Evolutionary conservation across 2,329 filamentous ascomycete species (phyloP), one percentile per base, ranked within the genome.

Genomic region (Colletotrichum tamarilloi): DNA sequence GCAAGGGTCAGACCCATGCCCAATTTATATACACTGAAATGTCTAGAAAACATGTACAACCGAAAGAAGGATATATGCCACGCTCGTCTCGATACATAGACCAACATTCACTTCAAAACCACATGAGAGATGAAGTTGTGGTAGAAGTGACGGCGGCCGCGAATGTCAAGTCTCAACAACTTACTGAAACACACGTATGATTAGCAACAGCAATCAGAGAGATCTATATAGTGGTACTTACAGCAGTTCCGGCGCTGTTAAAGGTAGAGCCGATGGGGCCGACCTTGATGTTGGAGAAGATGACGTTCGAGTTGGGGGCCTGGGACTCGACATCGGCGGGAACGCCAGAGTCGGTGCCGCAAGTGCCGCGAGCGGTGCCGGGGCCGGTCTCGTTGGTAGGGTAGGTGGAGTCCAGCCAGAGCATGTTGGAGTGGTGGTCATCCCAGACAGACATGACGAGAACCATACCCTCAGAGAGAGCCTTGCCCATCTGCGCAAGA

Each of bases 381-480:
- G 84, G 83, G 3, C 74, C 76, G 65, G 84, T 85, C 32, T 83
- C 77, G 75, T 83, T 80, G 73, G 85, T 84, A 56, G 92, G 92
- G 85, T 89, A 92, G 79, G 84, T 88, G 72, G 88, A 89, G 85
- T 94, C 92, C 77, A 95, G 89, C 93, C 93, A 94, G 78, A 92
- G 88, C 92, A 94, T 94, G 83, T 92, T 87, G 78, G 89, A 84
- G 73, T 88, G 82, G 82, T 93, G 88, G 82, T 94, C 92, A 79
- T 93, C 90, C 90, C 90, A 92, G 74, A 87, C 76, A 71, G 84
- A 85, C 81, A 87, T 81, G 77, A 87, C 85, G 30, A 87, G 84
- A 35, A 87, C 86, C 85, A 87, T 87, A 76, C 80, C 80, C 26
- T 77, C 75, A 42, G 78, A 78, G 49, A 87, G 77, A 59, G 84